Base-by-base conservation (phyloP, 1,284 basidiomycete genomes). In the Austroboletus novae-zelandiae region DNA sequence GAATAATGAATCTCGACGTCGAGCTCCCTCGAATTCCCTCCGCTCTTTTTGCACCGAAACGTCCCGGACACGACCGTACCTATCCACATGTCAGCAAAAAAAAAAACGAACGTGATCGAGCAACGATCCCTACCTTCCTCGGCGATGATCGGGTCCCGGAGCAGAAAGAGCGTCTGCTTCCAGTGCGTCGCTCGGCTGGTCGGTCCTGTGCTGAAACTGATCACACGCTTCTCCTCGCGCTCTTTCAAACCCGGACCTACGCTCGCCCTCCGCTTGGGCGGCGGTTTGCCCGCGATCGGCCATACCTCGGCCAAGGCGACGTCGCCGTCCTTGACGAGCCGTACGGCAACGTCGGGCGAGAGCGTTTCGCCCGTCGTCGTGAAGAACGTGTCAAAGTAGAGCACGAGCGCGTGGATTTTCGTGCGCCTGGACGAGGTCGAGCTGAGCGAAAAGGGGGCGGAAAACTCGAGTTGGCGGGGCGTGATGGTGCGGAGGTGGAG, bases 351-450 rank as follows among this genome's bases (percentile, higher is more conserved):
- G 17, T 69, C 71, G 0, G 76, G 72, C 0, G 80, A 65, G 5
- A 89, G 70, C 7, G 80, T 80, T 30, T 72, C 71, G 9, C 83
- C 80, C 32, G 77, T 74, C 4, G 77, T 68, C 2, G 84, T 84
- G 77, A 98, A 97, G 77, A 94, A 96, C 1, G 87, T 88, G 71
- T 98, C 94, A 62, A 98, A 98, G 73, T 94, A 94, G n/a, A 94
- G 83, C 25, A 96, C 76, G 71, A 98, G 85, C 4, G 91, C 82
- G 61, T 87, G 84, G 42, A 94, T 78, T 59, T 85, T 88, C 3
- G 77, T 81, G 23, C 80, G 74, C 49, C 77, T 75, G 20, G 76
- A 71, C 2, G 80, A 73, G 2, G 78, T 87, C 6, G 85, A 81
- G 25, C 71, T 66, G 31, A 97, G 78, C 2, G 73, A 77, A 71